phyloP scores from a whole-genome alignment of 768 basidiomycete species.

The Serendipita sp. region DNA sequence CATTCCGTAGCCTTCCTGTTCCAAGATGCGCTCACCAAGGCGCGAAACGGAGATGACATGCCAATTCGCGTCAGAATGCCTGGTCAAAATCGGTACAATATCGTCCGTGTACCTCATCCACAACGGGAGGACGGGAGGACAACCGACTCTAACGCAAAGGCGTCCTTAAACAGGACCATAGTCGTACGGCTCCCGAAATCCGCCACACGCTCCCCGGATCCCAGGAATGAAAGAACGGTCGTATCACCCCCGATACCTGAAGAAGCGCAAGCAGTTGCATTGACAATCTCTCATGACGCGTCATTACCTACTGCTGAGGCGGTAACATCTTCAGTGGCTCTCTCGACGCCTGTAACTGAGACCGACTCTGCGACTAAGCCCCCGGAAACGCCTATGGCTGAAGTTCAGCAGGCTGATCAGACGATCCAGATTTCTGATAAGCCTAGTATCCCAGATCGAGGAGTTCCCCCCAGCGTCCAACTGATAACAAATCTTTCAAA shows the following conservation, averaged over 20 bases:
- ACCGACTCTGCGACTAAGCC: no score
- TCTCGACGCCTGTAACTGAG: neutral
- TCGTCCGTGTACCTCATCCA: neutral
- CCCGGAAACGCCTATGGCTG: no score
- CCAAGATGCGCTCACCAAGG: slow-evolving; percentile 41
- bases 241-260: neutral
- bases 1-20: slow-evolving; percentile 63
- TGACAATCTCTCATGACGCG: neutral
- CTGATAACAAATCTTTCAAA: neutral
- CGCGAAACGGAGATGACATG: slow-evolving; percentile 35
- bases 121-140: neutral
- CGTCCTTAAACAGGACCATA: neutral
- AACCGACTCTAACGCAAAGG: neutral
- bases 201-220: neutral
- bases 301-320: neutral
- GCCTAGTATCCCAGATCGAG: no score
- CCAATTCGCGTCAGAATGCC: slow-evolving; percentile 47
- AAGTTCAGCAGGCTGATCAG: no score
- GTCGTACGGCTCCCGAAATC: neutral
- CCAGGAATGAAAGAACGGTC: neutral
- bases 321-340: neutral
- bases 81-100: slow-evolving; percentile 17
- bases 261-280: neutral
- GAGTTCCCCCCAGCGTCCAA: neutral
- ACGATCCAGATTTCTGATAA: no score